Evolutionary conservation across 768 basidiomycete species (phyloP).

Genomic region (Clathrus columnatus): DNA sequence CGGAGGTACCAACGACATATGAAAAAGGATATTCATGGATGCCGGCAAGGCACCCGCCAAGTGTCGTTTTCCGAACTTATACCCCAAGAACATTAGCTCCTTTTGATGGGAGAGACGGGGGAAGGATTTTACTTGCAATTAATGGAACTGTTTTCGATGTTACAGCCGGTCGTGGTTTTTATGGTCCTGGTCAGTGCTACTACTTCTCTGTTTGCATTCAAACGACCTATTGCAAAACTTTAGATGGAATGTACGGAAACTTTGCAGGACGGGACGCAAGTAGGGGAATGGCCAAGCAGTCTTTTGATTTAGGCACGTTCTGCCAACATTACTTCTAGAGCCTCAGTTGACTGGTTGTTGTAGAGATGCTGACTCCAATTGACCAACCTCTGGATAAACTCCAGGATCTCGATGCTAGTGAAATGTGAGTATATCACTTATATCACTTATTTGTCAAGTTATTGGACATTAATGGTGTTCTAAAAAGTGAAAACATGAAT

Average conservation of each 20-base stretch:
- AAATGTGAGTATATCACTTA: slow-evolving; percentile 55
- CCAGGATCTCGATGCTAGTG: slow-evolving; percentile 64
- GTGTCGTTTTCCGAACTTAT: slow-evolving; percentile 67
- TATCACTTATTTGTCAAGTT: slow-evolving; percentile 12
- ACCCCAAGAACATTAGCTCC: slow-evolving; percentile 68
- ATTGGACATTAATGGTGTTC: not conserved
- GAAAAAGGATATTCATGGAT: slow-evolving; percentile 87
- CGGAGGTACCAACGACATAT: slow-evolving; percentile 56
- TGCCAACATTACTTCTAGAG: not conserved
- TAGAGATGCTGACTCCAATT: slow-evolving; percentile 85
- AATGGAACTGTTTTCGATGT: slow-evolving; percentile 90
- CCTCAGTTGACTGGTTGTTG: slow-evolving; percentile 10
- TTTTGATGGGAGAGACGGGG: slow-evolving; percentile 55
- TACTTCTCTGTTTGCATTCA: not conserved
- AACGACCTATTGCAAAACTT: not conserved
- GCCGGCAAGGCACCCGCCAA: slow-evolving; percentile 73
- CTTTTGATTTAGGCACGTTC: slow-evolving; percentile 75
- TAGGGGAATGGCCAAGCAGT: slow-evolving; percentile 96
- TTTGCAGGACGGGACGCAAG: slow-evolving; percentile 97
- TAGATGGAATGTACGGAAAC: slow-evolving; percentile 94
- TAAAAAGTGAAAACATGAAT: slow-evolving; percentile 80
- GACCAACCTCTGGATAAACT: slow-evolving; percentile 84
- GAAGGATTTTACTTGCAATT: slow-evolving; percentile 80
- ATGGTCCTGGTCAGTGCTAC: slow-evolving; percentile 73
- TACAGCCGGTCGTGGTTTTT: slow-evolving; percentile 80